Conservation (phyloP, 306 rosid species). For the Luffa acutangula region DNA sequence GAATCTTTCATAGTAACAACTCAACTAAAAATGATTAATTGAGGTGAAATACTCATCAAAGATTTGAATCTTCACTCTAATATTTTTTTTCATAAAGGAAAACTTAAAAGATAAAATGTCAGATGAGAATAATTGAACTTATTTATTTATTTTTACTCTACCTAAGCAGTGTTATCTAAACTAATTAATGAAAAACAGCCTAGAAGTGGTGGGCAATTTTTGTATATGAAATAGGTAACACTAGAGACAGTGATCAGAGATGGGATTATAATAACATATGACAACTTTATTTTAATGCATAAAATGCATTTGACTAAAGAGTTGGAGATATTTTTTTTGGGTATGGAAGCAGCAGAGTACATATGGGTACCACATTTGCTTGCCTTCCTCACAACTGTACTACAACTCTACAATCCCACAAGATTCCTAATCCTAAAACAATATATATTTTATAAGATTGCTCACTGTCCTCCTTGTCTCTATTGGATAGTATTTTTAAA, state of each 20-base stretch:
- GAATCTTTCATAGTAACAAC: background rate
- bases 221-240: background rate
- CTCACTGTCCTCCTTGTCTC: background rate
- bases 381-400: background rate
- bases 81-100: background rate
- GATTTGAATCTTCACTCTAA: background rate
- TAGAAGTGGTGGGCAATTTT: background rate
- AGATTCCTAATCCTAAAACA: background rate
- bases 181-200: background rate
- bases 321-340: background rate
- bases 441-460: background rate
- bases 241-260: background rate
- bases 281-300: background rate
- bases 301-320: background rate
- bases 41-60: background rate
- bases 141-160: too few species aligned
- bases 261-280: background rate
- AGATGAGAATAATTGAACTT: background rate
- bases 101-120: background rate
- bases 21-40: background rate
- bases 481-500: background rate
- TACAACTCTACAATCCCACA: background rate
- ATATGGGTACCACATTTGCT: background rate
- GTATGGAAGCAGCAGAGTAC: background rate
- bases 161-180: too few species aligned